These are phyloP conservation scores for Pulveroboletus ravenelii DNA, from an alignment of 768 basidiomycete species.

Conservation along the genomic window DNA sequence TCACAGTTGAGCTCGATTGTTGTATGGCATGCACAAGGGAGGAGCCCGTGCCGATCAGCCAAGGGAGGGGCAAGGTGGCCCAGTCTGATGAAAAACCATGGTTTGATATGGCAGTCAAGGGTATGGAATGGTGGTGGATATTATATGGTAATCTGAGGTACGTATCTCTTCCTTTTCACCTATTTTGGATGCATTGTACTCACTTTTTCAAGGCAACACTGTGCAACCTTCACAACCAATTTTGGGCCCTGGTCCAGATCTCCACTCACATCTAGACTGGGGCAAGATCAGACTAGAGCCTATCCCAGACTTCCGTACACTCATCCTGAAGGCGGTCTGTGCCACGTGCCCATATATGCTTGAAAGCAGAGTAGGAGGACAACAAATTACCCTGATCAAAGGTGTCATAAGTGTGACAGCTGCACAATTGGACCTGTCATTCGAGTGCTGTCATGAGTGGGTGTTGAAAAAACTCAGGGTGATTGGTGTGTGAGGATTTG, in stretches of 20 bases:
- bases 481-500: neutral
- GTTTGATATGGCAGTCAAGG: constrained; percentile 69
- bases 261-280: neutral
- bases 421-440: constrained; percentile 42
- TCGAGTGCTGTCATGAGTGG: constrained; percentile 46
- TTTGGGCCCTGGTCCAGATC: neutral
- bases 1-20: constrained; percentile 64
- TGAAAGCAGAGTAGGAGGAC: constrained; percentile 16
- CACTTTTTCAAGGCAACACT: constrained; percentile 38
- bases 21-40: constrained; percentile 37
- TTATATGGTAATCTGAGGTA: constrained; percentile 66
- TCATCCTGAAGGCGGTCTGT: constrained; percentile 50
- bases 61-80: constrained; percentile 16
- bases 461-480: constrained; percentile 32
- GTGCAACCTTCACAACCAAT: neutral
- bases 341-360: constrained; percentile 10
- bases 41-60: constrained; percentile 7
- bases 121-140: constrained; percentile 77
- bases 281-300: constrained; percentile 43
- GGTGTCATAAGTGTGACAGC: constrained; percentile 55
- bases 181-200: constrained; percentile 70
- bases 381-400: constrained; percentile 51
- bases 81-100: no score
- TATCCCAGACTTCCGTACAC: constrained; percentile 54
- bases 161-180: constrained; percentile 5